Evolutionary conservation across 495 filamentous ascomycete species (phyloP), one percentile per base, ranked within the genome.

Genomic region (Polyplosphaeria fusca): DNA sequence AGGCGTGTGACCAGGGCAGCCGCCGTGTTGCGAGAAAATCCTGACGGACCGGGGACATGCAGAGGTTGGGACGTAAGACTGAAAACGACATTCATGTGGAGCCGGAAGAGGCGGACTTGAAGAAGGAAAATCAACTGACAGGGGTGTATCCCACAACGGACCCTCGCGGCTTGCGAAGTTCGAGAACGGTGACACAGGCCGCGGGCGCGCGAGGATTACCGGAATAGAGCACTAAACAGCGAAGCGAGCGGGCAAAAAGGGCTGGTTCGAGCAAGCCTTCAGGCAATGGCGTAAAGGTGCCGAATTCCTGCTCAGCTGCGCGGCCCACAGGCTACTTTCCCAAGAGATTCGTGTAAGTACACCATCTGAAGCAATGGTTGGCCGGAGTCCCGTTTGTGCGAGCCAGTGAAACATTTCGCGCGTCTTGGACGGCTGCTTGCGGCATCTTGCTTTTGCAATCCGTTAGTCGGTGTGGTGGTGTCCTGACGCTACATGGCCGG

Each of bases 341-440:
- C 12, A 14, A 27, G 39, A 16, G 13, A 45, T 25, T 46, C n/a
- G n/a, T n/a, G n/a, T n/a, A n/a, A n/a, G n/a, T n/a, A n/a, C n/a
- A n/a, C n/a, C n/a, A n/a, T n/a, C n/a, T n/a, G n/a, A n/a, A 7
- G 30, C 30, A 14, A 7, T 35, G 7, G 30, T 35, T 35, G 30
- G 30, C 30, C 30, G 30, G 30, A 35, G 30, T 35, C 47, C 50
- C 27, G 49, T 58, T 52, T 42, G 55, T 63, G 49, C 48, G 49
- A 53, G 49, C 60, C 50, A 63, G 60, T 63, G 60, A 58, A 63
- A 63, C 60, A 45, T 48, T 55, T 58, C 28, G 39, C 50, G 50
- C 59, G 26, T 51, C 47, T 23, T 52, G 45, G 24, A 46, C 54
- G 54, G 55, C 55, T 63, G 23, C 54, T 48, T 54, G 55, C 60